These are phyloP conservation scores for Annulohypoxylon bovei DNA, from an alignment of 495 filamentous ascomycete genomes.

Conservation along the genomic window DNA sequence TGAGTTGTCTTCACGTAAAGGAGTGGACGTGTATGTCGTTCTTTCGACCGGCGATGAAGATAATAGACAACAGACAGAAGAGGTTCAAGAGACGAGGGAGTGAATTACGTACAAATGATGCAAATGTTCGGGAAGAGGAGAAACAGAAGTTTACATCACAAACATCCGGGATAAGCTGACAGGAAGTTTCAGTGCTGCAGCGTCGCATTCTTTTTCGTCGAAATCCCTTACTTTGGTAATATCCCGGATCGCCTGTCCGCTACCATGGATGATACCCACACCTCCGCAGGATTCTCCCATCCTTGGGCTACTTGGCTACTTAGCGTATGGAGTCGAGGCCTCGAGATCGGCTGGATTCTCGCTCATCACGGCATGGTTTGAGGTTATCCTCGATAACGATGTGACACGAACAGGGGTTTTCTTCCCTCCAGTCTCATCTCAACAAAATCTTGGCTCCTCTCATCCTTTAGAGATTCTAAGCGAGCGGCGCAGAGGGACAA, in stretches of 20 bases:
- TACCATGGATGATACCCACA: constrained; percentile 26
- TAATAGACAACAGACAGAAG: not conserved
- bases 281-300: constrained; percentile 25
- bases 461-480: not conserved
- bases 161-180: constrained; percentile 1
- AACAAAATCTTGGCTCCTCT: constrained; percentile 18
- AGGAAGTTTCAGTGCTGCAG: constrained; percentile 4
- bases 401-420: constrained; percentile 19
- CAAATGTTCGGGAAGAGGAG: not conserved
- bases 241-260: constrained; percentile 17
- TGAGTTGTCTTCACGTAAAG: not conserved
- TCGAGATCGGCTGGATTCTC: constrained; percentile 13
- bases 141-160: constrained; percentile 24
- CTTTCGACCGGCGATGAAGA: constrained; percentile 46
- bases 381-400: constrained; percentile 10
- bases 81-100: constrained; percentile 1
- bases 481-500: constrained; percentile 1
- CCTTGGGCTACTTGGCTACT: constrained; percentile 3
- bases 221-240: not conserved
- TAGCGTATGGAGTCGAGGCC: constrained; percentile 8
- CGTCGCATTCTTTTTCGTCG: constrained; percentile 3
- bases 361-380: constrained; percentile 21
- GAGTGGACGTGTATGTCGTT: constrained; percentile 13
- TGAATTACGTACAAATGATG: constrained; percentile 12
- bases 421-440: constrained; percentile 17